These are phyloP conservation scores for Tetracladium marchalianum DNA, from an alignment of 495 filamentous ascomycete species.

Conservation along the genomic window DNA sequence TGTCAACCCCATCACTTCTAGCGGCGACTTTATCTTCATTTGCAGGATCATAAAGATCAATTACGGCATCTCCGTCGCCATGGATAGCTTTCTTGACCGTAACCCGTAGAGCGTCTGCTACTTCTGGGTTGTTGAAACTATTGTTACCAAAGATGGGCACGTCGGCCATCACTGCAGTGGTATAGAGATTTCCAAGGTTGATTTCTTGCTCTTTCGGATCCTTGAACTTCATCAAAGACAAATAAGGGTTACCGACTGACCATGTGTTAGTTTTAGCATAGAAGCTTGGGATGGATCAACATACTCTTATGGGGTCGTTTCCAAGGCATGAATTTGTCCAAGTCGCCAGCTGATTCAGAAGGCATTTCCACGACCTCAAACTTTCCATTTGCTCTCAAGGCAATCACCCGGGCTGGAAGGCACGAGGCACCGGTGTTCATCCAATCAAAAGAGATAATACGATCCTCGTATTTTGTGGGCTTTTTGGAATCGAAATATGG, in stretches of 20 bases:
- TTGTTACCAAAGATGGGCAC: conserved; percentile 34
- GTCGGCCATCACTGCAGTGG: conserved; percentile 30
- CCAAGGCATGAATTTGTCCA: conserved; percentile 30
- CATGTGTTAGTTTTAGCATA: conserved; percentile 12
- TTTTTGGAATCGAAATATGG: conserved; percentile 31
- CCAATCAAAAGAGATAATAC: conserved; percentile 83
- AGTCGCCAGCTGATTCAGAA: conserved; percentile 37
- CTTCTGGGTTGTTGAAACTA: conserved; percentile 7
- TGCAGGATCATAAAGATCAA: conserved; percentile 20
- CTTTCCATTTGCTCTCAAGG: conserved; percentile 55
- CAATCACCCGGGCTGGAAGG: conserved; percentile 55
- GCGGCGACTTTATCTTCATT: conserved; percentile 10
- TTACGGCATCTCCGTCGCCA: conserved; percentile 10
- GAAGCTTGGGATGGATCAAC: conserved; percentile 1
- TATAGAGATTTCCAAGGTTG: conserved; percentile 33
- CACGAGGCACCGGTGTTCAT: conserved; percentile 50
- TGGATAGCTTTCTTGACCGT: conserved; percentile 27
- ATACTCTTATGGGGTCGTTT: conserved; percentile 20
- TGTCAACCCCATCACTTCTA: not conserved
- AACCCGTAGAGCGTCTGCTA: conserved; percentile 17
- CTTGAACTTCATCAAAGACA: conserved; percentile 36
- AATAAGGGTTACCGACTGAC: conserved; percentile 32
- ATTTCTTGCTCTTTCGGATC: conserved; percentile 26
- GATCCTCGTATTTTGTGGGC: conserved; percentile 40
- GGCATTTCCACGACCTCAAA: conserved; percentile 59